Base-by-base conservation (phyloP, 371 early-diverging fungal genomes). In the Cladochytrium tenue region DNA sequence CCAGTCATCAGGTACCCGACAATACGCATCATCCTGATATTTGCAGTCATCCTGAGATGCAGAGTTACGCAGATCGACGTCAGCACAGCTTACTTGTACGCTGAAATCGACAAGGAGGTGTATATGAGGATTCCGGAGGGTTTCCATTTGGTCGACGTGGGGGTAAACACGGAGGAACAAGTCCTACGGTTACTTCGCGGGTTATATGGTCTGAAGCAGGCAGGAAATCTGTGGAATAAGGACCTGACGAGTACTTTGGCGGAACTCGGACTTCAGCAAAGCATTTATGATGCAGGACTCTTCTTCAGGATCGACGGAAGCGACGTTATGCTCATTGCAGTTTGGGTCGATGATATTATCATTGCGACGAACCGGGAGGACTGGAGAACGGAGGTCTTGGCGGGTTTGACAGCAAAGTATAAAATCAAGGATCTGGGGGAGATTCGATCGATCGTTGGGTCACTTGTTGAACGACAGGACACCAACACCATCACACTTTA, bases 311-410 rank as follows among this genome's bases (percentile, higher is more conserved):
- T n/a, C 31, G 0, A 13, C 1, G 17, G 26, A 26, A 52, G 13
- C 20, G 27, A 69, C 50, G 1, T 25, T 1, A n/a, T 56, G 27
- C 1, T 66, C 15, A 30, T 68, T 32, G 31, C 51, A 10, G 33
- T 69, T 55, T 63, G 64, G 56, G 69, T 69, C 28, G 69, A 68
- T 32, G 68, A 72, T 52, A 43, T 67, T 10, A 32, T 31, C 27
- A 23, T 72, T 26, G 30, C 64, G 2, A 32, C 34, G 1, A 23
- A 4, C 5, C 25, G 27, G 25, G 32, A 60, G 3, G 50, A 60
- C 0, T 20, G 10, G 2, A 33, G n/a, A 28, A 52, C 55, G 32
- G 5, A 30, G 32, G 32, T 30, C 5, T 23, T 23, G 28, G 33
- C n/a, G n/a, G n/a, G n/a, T n/a, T n/a, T n/a, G n/a, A n/a, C n/a